Conservation (phyloP, 306 rosid species). For the Inga laurina region DNA sequence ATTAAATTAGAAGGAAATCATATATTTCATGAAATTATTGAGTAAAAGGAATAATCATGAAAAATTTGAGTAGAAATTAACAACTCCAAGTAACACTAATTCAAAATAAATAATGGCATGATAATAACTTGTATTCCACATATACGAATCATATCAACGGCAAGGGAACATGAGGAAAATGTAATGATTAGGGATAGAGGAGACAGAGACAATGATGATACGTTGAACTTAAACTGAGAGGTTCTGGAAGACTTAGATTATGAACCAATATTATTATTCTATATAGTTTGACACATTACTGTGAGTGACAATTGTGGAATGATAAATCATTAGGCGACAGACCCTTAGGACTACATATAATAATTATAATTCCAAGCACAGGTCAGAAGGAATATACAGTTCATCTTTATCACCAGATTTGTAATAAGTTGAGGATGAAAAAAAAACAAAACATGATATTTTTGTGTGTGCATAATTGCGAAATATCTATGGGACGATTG, state of each 20-base stretch:
- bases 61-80: neutral
- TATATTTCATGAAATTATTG: neutral
- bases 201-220: slow-evolving; percentile 30
- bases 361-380: slow-evolving; percentile 30
- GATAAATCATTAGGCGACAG: slow-evolving; percentile 38
- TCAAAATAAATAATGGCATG: neutral
- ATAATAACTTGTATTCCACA: neutral
- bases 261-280: slow-evolving; percentile 17
- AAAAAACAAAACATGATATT: neutral
- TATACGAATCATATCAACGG: slow-evolving; percentile 1
- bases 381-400: slow-evolving; percentile 24
- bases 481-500: slow-evolving; percentile 34
- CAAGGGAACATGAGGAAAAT: slow-evolving; percentile 16
- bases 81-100: neutral
- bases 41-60: neutral
- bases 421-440: slow-evolving; percentile 7
- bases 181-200: slow-evolving; percentile 36
- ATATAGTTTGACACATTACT: neutral
- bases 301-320: slow-evolving; percentile 44
- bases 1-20: neutral
- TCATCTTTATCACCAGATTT: neutral
- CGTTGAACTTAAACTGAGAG: slow-evolving; percentile 38
- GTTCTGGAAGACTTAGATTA: slow-evolving; percentile 30
- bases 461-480: slow-evolving; percentile 31
- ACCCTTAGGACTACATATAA: neutral